Conservation (phyloP, 176 grass and related monocot genomes). For the Tillandsia leiboldiana region DNA sequence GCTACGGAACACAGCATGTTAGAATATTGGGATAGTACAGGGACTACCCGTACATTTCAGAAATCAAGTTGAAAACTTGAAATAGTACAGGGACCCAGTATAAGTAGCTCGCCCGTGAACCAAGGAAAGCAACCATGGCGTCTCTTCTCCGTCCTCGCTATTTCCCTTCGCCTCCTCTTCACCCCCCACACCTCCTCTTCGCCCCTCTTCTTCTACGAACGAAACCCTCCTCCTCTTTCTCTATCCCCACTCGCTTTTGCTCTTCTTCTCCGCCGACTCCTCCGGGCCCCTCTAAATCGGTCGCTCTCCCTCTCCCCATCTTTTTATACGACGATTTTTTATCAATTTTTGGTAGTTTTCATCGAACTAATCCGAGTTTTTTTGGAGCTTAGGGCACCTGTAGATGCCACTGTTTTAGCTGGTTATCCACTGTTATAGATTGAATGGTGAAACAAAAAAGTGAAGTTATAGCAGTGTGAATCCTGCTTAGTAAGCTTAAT, state of each 20-base stretch:
- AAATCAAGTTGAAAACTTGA: too few relatives aligned
- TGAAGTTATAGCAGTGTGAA: too few relatives aligned
- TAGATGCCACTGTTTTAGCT: background rate
- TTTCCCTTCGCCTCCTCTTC: slow-evolving; percentile 2
- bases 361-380: background rate
- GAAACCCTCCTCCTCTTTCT: slow-evolving; percentile 1
- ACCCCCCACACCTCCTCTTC: background rate
- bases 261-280: slow-evolving; percentile 10
- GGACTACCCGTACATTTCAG: too few relatives aligned
- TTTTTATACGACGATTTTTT: background rate
- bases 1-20: too few relatives aligned
- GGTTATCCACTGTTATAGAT: background rate
- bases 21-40: too few relatives aligned
- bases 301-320: slow-evolving; percentile 8
- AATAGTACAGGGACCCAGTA: too few relatives aligned
- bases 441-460: background rate
- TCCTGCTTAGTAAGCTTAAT: too few relatives aligned
- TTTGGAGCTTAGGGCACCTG: background rate
- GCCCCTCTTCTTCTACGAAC: background rate
- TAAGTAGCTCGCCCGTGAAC: too few relatives aligned
- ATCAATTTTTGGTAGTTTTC: background rate
- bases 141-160: slow-evolving; percentile 34
- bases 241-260: slow-evolving; percentile 2
- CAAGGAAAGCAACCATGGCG: slow-evolving; percentile 15
- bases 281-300: slow-evolving; percentile 19